Base-by-base conservation (phyloP, 176 grass and related monocot genomes). In the Neostapfia colusana region DNA sequence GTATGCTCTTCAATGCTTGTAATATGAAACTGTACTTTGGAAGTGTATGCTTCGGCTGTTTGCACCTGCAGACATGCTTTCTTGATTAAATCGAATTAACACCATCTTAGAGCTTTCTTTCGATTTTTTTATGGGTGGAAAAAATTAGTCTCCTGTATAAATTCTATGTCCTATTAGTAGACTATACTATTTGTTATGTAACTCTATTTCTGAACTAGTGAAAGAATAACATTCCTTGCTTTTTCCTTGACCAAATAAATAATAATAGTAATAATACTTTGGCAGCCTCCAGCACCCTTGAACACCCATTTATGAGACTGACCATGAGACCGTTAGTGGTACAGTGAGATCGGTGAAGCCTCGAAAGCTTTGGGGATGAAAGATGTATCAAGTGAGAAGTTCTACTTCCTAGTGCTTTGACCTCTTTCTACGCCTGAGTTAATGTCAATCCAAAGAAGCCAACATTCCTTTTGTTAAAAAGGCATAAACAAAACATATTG, bases 21-120 rank as follows among this genome's bases (percentile, higher is more conserved):
- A 44, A 62, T 54, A 27, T 69, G 54, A 69, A 73, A 74, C 16
- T 83, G 35, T 0, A 9, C 34, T 53, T 36, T 74, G 44, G 10
- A 45, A 25, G 13, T 78, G 43, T 61, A 67, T 73, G 23, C 31
- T 44, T 15, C 7, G 70, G 71, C 65, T 67, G 44, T 80, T 26
- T 51, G 24, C 45, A 41, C 53, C 41, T 50, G 4, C 35, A 14
- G 48, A 15, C 23, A 28, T 69, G 17, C 42, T 69, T 79, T 80
- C 23, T 85, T 45, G 43, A 14, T 50, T 4, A 16, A 45, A n/a
- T 63, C 42, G 73, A 39, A 73, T 20, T 35, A 65, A 34, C 43
- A 7, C 15, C 46, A 45, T 65, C 13, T 70, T 35, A 63, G 58
- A 20, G 44, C 9, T 51, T 81, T 70, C 31, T 17, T 54, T 81